Evolutionary conservation across 305 asterid species (phyloP).

Genomic region (Solanum hybrid): DNA sequence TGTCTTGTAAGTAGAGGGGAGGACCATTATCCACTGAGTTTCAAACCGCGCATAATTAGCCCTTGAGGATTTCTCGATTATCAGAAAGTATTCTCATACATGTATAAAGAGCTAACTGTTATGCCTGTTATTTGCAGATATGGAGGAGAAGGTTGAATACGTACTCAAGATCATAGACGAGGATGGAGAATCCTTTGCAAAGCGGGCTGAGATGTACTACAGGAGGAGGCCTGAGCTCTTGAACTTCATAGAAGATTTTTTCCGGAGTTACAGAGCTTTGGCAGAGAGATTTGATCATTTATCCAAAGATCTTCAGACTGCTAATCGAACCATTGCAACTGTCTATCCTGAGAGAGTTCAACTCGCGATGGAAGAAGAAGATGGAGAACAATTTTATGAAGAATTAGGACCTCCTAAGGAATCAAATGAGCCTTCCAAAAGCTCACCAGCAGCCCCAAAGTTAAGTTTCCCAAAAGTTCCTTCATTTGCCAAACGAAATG

Average conservation of each 20-base stretch:
- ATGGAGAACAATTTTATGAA: constrained; percentile 3
- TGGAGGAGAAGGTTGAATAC: constrained; percentile 47
- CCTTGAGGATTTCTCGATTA: not conserved
- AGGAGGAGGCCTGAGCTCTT: constrained; percentile 37
- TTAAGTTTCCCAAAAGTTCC: constrained; percentile 14
- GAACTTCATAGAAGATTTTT: constrained; percentile 37
- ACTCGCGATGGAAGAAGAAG: constrained; percentile 32
- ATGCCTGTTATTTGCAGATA: constrained; percentile 18
- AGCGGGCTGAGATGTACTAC: constrained; percentile 47
- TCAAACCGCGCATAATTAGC: not conserved
- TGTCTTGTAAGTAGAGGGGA: not conserved
- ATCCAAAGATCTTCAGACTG: constrained; percentile 39
- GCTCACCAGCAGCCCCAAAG: constrained; percentile 26
- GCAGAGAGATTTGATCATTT: constrained; percentile 44
- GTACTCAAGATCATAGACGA: constrained; percentile 35
- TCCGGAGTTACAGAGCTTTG: constrained; percentile 38
- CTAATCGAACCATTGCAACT: constrained; percentile 38
- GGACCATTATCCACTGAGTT: not conserved
- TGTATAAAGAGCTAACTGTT: not conserved
- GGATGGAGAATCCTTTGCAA: constrained; percentile 41
- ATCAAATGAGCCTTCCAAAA: not conserved
- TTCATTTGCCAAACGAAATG: not conserved
- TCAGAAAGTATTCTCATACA: not conserved
- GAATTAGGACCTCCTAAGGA: not conserved
- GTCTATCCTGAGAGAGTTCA: constrained; percentile 36